Conservation (phyloP, 2,329 filamentous ascomycete genomes). For the Hawksworthiomyces lignivorus region DNA sequence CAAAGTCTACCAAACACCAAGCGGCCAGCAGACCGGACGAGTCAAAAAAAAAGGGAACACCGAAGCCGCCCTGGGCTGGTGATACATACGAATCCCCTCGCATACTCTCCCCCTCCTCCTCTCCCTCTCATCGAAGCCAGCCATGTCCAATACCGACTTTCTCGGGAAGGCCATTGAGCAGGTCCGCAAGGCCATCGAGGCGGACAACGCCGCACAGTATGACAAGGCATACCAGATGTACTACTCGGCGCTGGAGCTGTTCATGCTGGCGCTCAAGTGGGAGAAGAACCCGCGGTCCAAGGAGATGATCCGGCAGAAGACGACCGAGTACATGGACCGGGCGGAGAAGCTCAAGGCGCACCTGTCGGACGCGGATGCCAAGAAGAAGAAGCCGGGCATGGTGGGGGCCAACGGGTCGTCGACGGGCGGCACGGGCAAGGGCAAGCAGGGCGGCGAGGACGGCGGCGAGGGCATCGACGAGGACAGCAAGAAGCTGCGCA, state of each 20-base stretch:
- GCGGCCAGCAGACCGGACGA: too few relatives aligned
- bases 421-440: slow-evolving; percentile 53
- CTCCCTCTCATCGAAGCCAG: slow-evolving; percentile 19
- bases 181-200: slow-evolving; percentile 92
- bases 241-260: slow-evolving; percentile 91
- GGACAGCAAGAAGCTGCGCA: slow-evolving; percentile 90
- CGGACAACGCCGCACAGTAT: slow-evolving; percentile 92
- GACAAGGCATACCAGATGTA: slow-evolving; percentile 95
- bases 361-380: slow-evolving; percentile 64
- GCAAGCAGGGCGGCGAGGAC: slow-evolving; percentile 41
- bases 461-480: slow-evolving; percentile 69
- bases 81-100: too few relatives aligned
- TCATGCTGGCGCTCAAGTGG: slow-evolving; percentile 99
- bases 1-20: too few relatives aligned
- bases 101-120: not conserved
- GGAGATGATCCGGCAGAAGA: slow-evolving; percentile 94
- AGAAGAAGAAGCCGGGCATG: slow-evolving; percentile 62
- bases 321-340: slow-evolving; percentile 94
- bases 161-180: slow-evolving; percentile 92
- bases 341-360: slow-evolving; percentile 97
- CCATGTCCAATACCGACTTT: slow-evolving; percentile 95
- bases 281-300: slow-evolving; percentile 98
- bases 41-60: too few relatives aligned
- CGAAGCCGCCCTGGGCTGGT: too few relatives aligned
- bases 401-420: slow-evolving; percentile 65